Percentiles rank a stretch among this genome's conserved stretches.
phyloP scores from a whole-genome alignment of 441 rosid species.

The Jatropha podagrica region DNA sequence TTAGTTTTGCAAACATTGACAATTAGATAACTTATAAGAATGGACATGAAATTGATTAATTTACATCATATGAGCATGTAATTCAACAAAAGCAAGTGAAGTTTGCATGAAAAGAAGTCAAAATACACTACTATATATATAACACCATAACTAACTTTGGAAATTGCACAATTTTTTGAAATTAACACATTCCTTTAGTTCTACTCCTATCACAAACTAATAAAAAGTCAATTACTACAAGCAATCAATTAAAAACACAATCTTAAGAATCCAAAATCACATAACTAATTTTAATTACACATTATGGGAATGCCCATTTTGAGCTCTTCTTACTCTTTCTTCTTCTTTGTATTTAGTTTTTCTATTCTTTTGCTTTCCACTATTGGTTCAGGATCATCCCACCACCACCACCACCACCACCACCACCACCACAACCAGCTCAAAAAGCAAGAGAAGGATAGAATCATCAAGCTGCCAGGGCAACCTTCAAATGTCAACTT shows the following conservation, averaged over 20 bases:
- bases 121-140: neutral
- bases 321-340: slow-evolving; percentile 18
- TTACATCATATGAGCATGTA: slow-evolving; percentile 16
- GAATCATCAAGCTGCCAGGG: slow-evolving; percentile 58
- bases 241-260: slow-evolving; percentile 14
- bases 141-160: slow-evolving; percentile 13
- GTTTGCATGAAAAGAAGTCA: slow-evolving; percentile 21
- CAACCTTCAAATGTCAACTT: slow-evolving; percentile 62
- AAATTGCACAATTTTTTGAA: neutral
- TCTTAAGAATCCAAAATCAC: slow-evolving; percentile 12
- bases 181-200: slow-evolving; percentile 12
- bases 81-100: slow-evolving; percentile 22
- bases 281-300: slow-evolving; percentile 14
- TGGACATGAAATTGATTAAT: neutral
- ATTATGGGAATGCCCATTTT: slow-evolving; percentile 9
- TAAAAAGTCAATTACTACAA: slow-evolving; percentile 9
- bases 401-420: neutral
- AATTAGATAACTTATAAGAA: neutral
- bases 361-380: slow-evolving; percentile 15
- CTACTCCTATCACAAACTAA: slow-evolving; percentile 14
- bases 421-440: slow-evolving; percentile 3
- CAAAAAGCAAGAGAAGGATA: slow-evolving; percentile 43
- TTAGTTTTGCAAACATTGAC: neutral
- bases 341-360: slow-evolving; percentile 17
- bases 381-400: slow-evolving; percentile 4